Base-by-base conservation (phyloP, 73 alveolate species). In the Blepharisma japonicum region DNA sequence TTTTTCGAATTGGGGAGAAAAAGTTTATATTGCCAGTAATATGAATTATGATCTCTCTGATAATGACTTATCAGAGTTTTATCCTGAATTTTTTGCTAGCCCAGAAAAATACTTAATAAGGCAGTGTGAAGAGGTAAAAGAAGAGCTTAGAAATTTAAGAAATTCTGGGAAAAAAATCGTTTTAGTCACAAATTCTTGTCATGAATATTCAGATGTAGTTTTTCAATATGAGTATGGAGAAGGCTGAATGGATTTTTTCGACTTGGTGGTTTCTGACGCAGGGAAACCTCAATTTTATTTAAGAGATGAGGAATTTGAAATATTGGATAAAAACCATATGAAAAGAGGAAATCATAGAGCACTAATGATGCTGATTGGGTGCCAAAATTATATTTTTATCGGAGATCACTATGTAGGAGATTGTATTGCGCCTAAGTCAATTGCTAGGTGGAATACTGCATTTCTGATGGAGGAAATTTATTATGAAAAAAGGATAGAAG, bases 361-460 rank as follows among this genome's bases (percentile, higher is more conserved):
- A 14, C 46, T 61, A 5, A 61, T 14, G 23, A 39, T 14, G 39
- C 14, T 9, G 23, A 9, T 61, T 20, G 74, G 74, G 23, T n/a
- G 74, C 14, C 74, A 61, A 14, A 14, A 61, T 20, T 61, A 61
- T 61, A 39, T 61, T n/a, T 61, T 61, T 61, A 25, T 61, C 0
- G 74, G 74, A 20, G 74, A 61, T 61, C 74, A 61, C 23, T 61
- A 61, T 61, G 11, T 61, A 9, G 38, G 49, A 8, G 74, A 61
- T 61, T n/a, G 14, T n/a, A n/a, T 14, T 20, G 74, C 47, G 46
- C 49, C 74, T 2, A 61, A 61, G 23, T 9, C n/a, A 32, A 32
- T 32, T 8, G 38, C 46, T 20, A 9, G 14, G 23, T 61, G 74
- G 74, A 61, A 8, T 8, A 61, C 74, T 2, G 74, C 23, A 14